Evolutionary conservation across 495 filamentous ascomycete species (phyloP).

Genomic region (Emericellopsis terricola): DNA sequence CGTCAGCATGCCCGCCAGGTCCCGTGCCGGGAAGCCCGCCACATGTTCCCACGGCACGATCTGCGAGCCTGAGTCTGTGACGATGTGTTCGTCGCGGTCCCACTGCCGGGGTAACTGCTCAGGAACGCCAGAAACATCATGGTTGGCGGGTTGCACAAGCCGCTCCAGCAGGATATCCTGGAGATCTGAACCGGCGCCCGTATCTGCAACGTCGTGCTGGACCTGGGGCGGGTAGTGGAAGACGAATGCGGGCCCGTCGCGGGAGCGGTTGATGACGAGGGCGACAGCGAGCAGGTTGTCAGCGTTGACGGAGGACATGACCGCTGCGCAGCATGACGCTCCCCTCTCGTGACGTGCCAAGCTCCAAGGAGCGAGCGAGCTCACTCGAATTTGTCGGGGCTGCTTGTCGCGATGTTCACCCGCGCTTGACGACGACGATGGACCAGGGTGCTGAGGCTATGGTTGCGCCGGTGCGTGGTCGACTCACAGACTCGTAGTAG

Average conservation of each 20-base stretch:
- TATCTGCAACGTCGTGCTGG: constrained; percentile 11
- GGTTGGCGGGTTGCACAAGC: constrained; percentile 7
- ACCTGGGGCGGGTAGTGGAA: constrained; percentile 68
- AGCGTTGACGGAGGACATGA: constrained; percentile 11
- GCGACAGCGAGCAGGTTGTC: constrained; percentile 54
- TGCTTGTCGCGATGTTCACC: neutral
- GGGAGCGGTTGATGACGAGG: constrained; percentile 63
- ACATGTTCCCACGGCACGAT: constrained; percentile 60
- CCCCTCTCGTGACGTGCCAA: constrained; percentile 1
- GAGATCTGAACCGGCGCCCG: constrained; percentile 21
- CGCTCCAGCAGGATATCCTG: constrained; percentile 22
- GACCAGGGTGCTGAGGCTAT: too few species aligned
- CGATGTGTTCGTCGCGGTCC: constrained; percentile 32
- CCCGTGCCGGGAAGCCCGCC: constrained; percentile 54
- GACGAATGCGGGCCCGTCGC: constrained; percentile 66
- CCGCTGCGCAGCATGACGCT: neutral
- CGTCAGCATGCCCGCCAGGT: constrained; percentile 69
- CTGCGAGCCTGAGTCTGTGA: constrained; percentile 32
- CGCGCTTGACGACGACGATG: too few species aligned
- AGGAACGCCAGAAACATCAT: constrained; percentile 16
- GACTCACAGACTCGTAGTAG: too few species aligned
- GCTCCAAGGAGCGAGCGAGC: neutral
- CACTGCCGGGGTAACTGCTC: constrained; percentile 27
- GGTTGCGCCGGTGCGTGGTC: too few species aligned
- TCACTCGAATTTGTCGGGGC: too few species aligned